Base-by-base conservation (phyloP, 768 basidiomycete species). In the Bullera alba region DNA sequence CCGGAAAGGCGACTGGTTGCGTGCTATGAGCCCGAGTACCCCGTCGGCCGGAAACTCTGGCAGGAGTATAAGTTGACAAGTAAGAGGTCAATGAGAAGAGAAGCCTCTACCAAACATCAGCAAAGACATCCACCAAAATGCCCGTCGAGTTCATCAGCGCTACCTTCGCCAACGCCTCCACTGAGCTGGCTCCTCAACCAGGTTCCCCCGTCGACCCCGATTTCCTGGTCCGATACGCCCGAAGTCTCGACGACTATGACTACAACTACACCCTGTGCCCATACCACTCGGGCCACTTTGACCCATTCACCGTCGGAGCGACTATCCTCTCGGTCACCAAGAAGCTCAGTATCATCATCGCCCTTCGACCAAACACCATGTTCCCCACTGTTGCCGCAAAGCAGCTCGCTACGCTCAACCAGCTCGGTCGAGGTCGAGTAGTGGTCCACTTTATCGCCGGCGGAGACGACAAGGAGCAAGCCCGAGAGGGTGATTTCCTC, bases 381-480 rank as follows among this genome's bases (percentile, higher is more conserved):
- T 61, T 48, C 46, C 62, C 62, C 12, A 64, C 59, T 2, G 54
- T 61, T 4, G 62, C 62, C 5, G 62, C 62, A 23, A 64, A 64
- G 43, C 59, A 61, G 38, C 60, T 64, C 17, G 59, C 62, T 22
- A 58, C 59, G 2, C 46, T 64, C 25, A 45, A 57, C 39, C 59
- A 60, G 41, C 37, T 60, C n/a, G 42, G 49, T n/a, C 4, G 51
- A 10, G 62, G 62, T 19, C 49, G 62, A 27, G 59, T 58, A 7
- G 59, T 60, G 17, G 62, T 64, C 5, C 59, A 64, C 46, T 61
- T 61, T 34, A 60, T 64, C 32, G 59, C 62, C 5, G 62, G 62
- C 28, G 59, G 62, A 2, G 42, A 49, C 17, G 56, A 61, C 32
- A 37, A 46, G 6, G 62, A 64, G 38, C 62, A 64, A 43, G 53